Evolutionary conservation across 805 yeast species (phyloP).

Genomic region (Grigorovia humatica): DNA sequence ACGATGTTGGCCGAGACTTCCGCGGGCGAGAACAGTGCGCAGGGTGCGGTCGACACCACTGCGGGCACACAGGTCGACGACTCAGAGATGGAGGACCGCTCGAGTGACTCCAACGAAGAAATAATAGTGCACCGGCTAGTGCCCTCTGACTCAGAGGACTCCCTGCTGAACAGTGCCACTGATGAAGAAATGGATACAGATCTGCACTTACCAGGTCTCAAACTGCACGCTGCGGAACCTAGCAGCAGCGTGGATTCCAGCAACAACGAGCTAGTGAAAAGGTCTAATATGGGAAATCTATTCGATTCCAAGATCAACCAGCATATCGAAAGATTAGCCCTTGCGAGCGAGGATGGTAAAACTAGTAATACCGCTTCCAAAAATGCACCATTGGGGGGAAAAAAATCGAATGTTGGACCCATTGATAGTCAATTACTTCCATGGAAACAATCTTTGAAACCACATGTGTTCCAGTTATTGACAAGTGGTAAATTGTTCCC

Average conservation of each 20-base stretch:
- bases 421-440: neutral
- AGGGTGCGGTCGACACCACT: neutral
- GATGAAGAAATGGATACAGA: neutral
- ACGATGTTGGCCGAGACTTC: too few relatives aligned
- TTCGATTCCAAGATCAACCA: neutral
- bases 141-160: neutral
- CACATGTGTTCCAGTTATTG: neutral
- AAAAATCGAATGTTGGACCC: neutral
- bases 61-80: neutral
- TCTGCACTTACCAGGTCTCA: neutral
- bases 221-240: neutral
- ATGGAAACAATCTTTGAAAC: slow-evolving; percentile 1
- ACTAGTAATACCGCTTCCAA: too few relatives aligned
- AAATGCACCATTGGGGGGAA: neutral
- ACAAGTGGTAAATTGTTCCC: neutral
- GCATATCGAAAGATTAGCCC: neutral
- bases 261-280: neutral
- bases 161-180: neutral
- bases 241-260: neutral
- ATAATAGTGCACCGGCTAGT: neutral
- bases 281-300: neutral
- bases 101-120: neutral
- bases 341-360: neutral
- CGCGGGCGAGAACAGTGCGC: too few relatives aligned
- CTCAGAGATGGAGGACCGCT: neutral